Evolutionary conservation across 805 yeast species (phyloP).

Genomic region (Yamadazyma tumulicola): DNA sequence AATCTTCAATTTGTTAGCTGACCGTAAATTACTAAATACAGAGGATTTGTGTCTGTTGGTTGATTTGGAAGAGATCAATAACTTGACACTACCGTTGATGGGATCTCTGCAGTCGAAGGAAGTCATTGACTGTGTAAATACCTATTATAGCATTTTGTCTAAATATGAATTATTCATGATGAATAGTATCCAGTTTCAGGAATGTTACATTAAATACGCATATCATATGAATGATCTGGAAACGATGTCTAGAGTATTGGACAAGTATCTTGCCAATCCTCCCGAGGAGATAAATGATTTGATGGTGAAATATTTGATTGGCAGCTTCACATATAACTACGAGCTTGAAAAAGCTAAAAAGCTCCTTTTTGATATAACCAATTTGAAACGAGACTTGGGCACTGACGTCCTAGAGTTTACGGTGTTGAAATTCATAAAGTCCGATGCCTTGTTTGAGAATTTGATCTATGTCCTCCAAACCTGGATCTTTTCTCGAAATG

Average conservation of each 20-base stretch:
- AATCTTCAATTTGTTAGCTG: not conserved
- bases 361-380: constrained; percentile 15
- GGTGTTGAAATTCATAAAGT: constrained; percentile 17
- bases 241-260: constrained; percentile 6
- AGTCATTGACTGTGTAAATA: not conserved
- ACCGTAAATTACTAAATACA: not conserved
- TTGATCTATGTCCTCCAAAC: constrained; percentile 17
- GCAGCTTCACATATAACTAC: constrained; percentile 28
- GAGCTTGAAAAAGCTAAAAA: constrained; percentile 30
- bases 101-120: not conserved
- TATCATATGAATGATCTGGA: constrained; percentile 33
- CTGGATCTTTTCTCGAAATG: constrained; percentile 25
- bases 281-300: constrained; percentile 17
- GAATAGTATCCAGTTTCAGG: constrained; percentile 5
- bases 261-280: constrained; percentile 8
- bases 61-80: not conserved
- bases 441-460: constrained; percentile 31
- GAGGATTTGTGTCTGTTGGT: not conserved
- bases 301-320: constrained; percentile 26
- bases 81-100: not conserved
- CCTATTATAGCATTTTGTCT: not conserved
- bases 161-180: constrained; percentile 2
- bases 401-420: constrained; percentile 21
- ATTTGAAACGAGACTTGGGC: constrained; percentile 14
- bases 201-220: constrained; percentile 27